Percentiles rank a stretch among this genome's conserved stretches.
phyloP scores from a whole-genome alignment of 2,329 filamentous ascomycete species.

The Curvularia hawaiiensis region DNA sequence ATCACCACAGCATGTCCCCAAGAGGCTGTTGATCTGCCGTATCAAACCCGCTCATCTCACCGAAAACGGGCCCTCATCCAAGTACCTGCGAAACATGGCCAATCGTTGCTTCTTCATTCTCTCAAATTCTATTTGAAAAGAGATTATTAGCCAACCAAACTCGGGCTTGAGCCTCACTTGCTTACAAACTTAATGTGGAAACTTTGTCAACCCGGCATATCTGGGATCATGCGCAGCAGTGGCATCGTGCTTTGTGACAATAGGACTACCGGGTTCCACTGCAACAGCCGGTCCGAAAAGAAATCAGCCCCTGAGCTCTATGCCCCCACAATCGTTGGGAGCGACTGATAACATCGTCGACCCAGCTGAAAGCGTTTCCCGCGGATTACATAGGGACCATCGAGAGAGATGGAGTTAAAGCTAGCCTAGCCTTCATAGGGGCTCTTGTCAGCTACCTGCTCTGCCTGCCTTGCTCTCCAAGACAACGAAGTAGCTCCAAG shows the following conservation, averaged over 20 bases:
- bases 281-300: constrained; percentile 18
- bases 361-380: background rate
- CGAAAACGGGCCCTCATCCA: too few relatives aligned
- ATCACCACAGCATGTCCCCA: background rate
- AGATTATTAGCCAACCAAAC: constrained; percentile 23
- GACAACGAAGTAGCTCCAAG: background rate
- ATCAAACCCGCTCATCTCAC: too few relatives aligned
- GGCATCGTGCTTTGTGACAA: constrained; percentile 19
- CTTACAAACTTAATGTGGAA: background rate
- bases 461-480: constrained; percentile 19
- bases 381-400: constrained; percentile 26
- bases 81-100: constrained; percentile 12
- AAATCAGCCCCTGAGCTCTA: constrained; percentile 27
- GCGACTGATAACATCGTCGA: constrained; percentile 1
- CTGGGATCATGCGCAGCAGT: constrained; percentile 18
- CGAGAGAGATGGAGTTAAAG: constrained; percentile 27
- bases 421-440: constrained; percentile 31
- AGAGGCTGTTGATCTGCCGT: background rate
- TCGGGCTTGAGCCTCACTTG: background rate
- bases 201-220: constrained; percentile 1
- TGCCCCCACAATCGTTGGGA: background rate
- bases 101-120: background rate
- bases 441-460: constrained; percentile 35
- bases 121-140: constrained; percentile 30
- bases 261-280: constrained; percentile 9